These are phyloP conservation scores for Amanita subjunquillea DNA, from an alignment of 768 basidiomycete species.

Conservation along the genomic window DNA sequence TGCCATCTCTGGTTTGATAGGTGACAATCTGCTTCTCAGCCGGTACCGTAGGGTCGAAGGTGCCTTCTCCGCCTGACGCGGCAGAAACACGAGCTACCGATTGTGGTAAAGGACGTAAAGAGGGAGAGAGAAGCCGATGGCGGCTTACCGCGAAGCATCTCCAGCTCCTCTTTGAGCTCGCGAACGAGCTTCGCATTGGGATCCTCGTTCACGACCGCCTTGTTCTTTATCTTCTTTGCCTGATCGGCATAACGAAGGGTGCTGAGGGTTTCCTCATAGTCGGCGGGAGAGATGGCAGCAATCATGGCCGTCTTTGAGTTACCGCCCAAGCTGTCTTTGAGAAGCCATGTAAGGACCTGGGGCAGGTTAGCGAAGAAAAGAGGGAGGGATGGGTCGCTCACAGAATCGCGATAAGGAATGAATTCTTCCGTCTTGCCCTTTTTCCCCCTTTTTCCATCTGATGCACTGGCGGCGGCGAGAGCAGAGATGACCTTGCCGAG, in stretches of 20 bases:
- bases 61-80: constrained; percentile 50
- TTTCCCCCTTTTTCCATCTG: constrained; percentile 72
- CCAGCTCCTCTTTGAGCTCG: constrained; percentile 97
- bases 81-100: constrained; percentile 63
- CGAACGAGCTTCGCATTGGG: constrained; percentile 98
- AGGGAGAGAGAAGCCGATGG: constrained; percentile 15
- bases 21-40: constrained; percentile 94
- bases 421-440: constrained; percentile 88
- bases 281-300: constrained; percentile 96
- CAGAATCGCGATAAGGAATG: constrained; percentile 95
- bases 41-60: constrained; percentile 81
- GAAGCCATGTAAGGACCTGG: constrained; percentile 92
- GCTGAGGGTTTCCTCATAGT: constrained; percentile 96
- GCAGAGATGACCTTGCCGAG: constrained; percentile 96
- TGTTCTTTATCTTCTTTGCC: constrained; percentile 99
- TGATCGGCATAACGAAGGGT: constrained; percentile 97
- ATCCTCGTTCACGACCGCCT: constrained; percentile 98
- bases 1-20: constrained; percentile 87
- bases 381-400: constrained; percentile 25
- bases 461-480: constrained; percentile 63
- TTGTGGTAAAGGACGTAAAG: constrained; percentile 8
- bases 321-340: constrained; percentile 95
- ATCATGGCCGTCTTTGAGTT: constrained; percentile 99
- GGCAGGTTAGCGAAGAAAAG: background rate
- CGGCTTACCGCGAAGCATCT: constrained; percentile 70